Base-by-base conservation (phyloP, 2,329 filamentous ascomycete species). In the Emmonsiellopsis sp. region DNA sequence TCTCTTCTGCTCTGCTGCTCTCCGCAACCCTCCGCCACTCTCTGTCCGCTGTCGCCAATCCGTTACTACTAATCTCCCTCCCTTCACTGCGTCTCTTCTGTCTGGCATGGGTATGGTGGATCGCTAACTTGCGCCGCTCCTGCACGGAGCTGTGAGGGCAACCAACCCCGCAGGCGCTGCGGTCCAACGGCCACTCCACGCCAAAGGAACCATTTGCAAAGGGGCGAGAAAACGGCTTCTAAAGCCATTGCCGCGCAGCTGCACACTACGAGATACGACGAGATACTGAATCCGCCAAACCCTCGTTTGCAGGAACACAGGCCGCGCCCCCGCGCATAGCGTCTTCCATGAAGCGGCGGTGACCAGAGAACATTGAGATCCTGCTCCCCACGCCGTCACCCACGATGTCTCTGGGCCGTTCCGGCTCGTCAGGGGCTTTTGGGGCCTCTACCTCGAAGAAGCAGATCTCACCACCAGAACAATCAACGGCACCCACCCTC, bases 371-470 rank as follows among this genome's bases (percentile, higher is more conserved):
- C 63, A 66, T 61, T 35, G 61, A 67, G 61, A 68, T 61, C 64
- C 65, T 65, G 63, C 65, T 54, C 65, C 65, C 65, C 66, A 64
- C 62, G 62, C 62, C 61, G 58, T 65, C 62, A 63, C 71, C 64
- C 59, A 49, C 11, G 26, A 77, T 77, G 75, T 69, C 70, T 66
- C 66, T 73, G 65, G 69, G 73, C 65, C 66, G 67, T 60, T 69
- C 65, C 65, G 67, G 67, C 64, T 65, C 69, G 61, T 62, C 70
- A 41, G 61, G 55, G 55, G 59, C 65, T 62, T 58, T 65, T 59
- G 62, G 60, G 57, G 58, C 62, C 59, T 63, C 66, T 50, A 55
- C 61, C 52, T 62, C 65, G 55, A 64, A 65, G 56, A 62, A 63
- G 52, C 57, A 31, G 30, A 38, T 55, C 54, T 61, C 60, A 52